phyloP scores from a whole-genome alignment of 768 basidiomycete species.

The Tylopilus rubrobrunneus region DNA sequence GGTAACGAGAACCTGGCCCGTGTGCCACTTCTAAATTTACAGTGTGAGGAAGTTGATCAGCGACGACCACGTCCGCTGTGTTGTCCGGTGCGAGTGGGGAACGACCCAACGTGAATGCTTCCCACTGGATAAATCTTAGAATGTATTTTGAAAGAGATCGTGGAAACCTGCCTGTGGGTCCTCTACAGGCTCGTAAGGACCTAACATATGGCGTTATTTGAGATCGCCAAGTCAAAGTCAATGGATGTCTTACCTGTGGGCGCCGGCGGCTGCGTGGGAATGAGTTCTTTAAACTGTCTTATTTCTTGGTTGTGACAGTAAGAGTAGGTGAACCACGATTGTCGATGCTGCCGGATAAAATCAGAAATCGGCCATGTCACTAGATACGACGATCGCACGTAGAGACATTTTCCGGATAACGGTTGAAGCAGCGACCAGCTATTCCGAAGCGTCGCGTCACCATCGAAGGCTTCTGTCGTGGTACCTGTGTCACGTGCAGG shows the following conservation, averaged over 20 bases:
- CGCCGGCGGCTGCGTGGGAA: slow-evolving; percentile 47
- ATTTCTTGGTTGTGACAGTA: slow-evolving; percentile 95
- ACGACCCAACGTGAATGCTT: slow-evolving; percentile 73
- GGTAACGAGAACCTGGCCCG: slow-evolving; percentile 80
- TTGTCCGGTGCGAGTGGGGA: slow-evolving; percentile 59
- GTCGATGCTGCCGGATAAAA: slow-evolving; percentile 56
- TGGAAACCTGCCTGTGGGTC: slow-evolving; percentile 66
- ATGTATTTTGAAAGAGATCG: slow-evolving; percentile 21
- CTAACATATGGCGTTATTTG: slow-evolving; percentile 37
- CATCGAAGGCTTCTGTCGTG: slow-evolving; percentile 49
- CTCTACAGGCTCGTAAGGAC: slow-evolving; percentile 75
- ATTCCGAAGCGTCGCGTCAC: slow-evolving; percentile 63
- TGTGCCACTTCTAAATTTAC: slow-evolving; percentile 75
- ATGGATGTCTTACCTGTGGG: slow-evolving; percentile 52
- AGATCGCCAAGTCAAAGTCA: slow-evolving; percentile 18
- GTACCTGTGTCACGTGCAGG: slow-evolving; percentile 48
- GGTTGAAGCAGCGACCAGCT: slow-evolving; percentile 83
- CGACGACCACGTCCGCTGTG: slow-evolving; percentile 60
- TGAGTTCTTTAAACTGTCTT: slow-evolving; percentile 89
- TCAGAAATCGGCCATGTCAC: slow-evolving; percentile 28
- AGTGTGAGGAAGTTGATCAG: slow-evolving; percentile 60
- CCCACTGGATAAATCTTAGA: slow-evolving; percentile 48
- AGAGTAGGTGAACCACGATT: slow-evolving; percentile 97
- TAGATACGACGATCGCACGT: slow-evolving; percentile 54
- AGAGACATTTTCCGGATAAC: slow-evolving; percentile 76